These are phyloP conservation scores for Colletotrichum simmondsii DNA, from an alignment of 2,329 filamentous ascomycete genomes.

Conservation along the genomic window DNA sequence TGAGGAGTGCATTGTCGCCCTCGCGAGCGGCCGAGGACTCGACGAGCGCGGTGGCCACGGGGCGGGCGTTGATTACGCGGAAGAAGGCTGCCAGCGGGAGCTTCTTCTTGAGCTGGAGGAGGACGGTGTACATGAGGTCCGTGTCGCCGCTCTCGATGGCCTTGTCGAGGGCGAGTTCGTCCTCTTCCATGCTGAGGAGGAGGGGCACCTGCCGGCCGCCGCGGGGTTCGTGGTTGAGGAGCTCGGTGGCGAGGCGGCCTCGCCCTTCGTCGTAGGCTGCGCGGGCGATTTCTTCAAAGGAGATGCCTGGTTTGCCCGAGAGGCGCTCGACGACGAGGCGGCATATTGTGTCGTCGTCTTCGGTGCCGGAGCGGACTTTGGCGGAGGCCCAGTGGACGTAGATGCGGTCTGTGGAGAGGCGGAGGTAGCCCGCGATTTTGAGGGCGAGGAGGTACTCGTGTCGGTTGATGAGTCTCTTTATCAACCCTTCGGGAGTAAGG, in stretches of 20 bases:
- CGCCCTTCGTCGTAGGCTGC: conserved; percentile 95
- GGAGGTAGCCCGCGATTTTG: conserved; percentile 87
- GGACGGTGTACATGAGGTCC: conserved; percentile 89
- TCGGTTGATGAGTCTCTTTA: conserved; percentile 85
- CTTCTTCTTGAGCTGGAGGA: conserved; percentile 89
- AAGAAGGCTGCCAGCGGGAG: conserved; percentile 93
- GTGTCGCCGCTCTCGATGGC: conserved; percentile 96
- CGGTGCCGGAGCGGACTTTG: conserved; percentile 86
- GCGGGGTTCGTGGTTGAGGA: conserved; percentile 92
- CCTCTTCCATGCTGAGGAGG: conserved; percentile 93
- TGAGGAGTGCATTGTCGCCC: conserved; percentile 82
- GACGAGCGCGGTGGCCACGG: conserved; percentile 87
- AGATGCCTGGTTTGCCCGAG: conserved; percentile 89
- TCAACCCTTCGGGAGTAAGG: conserved; percentile 88
- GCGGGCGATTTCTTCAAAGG: conserved; percentile 92
- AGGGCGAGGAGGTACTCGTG: conserved; percentile 93
- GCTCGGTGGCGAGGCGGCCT: conserved; percentile 85
- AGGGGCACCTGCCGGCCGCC: conserved; percentile 97
- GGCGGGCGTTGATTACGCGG: conserved; percentile 85
- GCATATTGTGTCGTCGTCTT: conserved; percentile 90
- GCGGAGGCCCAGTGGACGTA: conserved; percentile 97
- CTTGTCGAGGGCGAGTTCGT: conserved; percentile 94
- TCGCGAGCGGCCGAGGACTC: conserved; percentile 81
- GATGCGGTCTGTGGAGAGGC: conserved; percentile 86
- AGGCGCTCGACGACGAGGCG: conserved; percentile 87